Evolutionary conservation across 2,329 filamentous ascomycete genomes (phyloP), one percentile per base, ranked within the genome.

Genomic region (Fusarium cyanostomum): DNA sequence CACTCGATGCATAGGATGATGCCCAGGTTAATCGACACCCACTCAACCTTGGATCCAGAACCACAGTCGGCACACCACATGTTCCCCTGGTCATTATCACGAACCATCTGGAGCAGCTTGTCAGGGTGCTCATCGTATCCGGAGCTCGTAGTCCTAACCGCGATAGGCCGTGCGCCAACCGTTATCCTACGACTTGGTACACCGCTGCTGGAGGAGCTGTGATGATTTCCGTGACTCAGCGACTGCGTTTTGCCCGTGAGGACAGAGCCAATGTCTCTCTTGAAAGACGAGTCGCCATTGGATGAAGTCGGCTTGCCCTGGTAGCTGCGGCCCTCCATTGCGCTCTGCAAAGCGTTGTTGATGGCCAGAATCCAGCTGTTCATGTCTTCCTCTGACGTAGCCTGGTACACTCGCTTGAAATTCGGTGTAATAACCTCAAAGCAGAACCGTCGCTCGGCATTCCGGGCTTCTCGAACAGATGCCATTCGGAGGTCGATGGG

Each of bases 401-500:
- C 95, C 79, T 99, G 95, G 76, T 98, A 99, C 13, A 98, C 94
- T 52, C 95, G 89, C 70, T 96, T 98, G 76, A 90, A 98, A 45
- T 95, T 92, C 8, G 96, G 96, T 1, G 95, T 99, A 58, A 99
- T 98, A 48, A 99, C 92, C 78, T 99, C 95, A 70, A 99, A 99
- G 77, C 94, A 98, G 77, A 99, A 99, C 6, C 95, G 88, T 24
- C 95, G 87, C 71, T 99, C 96, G 2, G 94, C 92, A 75, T 96
- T 97, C 21, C 95, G 89, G 35, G 96, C 94, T 79, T 99, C 95
- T 55, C 95, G 88, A 13, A 99, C 96, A 13, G 95, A 98, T 9
- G 95, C 95, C 88, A 98, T 95, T 31, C 95, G 91, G 41, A 99
- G 82, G 75, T 99, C 96, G 66, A 99, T 98, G 0, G 95, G 95